A percentile compares a stretch with the other conserved stretches of the same genome.
phyloP scores from a whole-genome alignment of 176 grass and related monocot species.

The Saccharum spontaneum region DNA sequence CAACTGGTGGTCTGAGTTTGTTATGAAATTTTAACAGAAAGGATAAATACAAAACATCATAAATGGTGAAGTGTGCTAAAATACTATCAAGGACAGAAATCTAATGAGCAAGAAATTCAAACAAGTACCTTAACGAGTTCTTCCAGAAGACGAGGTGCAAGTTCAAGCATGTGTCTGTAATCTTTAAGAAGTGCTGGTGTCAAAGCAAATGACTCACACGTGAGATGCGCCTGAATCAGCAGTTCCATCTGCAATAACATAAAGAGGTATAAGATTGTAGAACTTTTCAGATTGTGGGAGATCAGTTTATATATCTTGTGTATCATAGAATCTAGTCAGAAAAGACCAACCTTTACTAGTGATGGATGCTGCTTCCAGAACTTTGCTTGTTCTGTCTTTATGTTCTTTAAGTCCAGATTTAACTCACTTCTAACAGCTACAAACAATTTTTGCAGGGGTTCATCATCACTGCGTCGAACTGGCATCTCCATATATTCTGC shows the following conservation, averaged over 20 bases:
- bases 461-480: slow-evolving; percentile 89
- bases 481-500: slow-evolving; percentile 99
- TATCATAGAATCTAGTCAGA: slow-evolving; percentile 1
- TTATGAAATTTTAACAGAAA: not conserved
- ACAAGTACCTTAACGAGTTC: slow-evolving; percentile 82
- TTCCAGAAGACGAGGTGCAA: slow-evolving; percentile 95
- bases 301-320: not conserved
- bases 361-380: slow-evolving; percentile 99
- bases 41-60: not conserved
- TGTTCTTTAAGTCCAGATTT: slow-evolving; percentile 98
- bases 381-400: slow-evolving; percentile 93
- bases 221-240: slow-evolving; percentile 94
- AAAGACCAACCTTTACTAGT: slow-evolving; percentile 81
- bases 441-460: slow-evolving; percentile 95
- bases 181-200: slow-evolving; percentile 74
- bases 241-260: slow-evolving; percentile 81
- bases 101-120: slow-evolving; percentile 12
- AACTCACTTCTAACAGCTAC: slow-evolving; percentile 92
- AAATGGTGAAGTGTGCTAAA: not conserved
- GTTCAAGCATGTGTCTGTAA: slow-evolving; percentile 96
- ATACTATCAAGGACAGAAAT: not conserved
- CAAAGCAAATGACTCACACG: slow-evolving; percentile 63
- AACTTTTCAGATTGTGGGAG: slow-evolving; percentile 1
- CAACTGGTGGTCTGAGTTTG: not conserved
- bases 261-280: not conserved